A percentile compares a stretch with the other conserved stretches of the same genome.
These are phyloP conservation scores for Solanum hybrid DNA, from an alignment of 305 asterid genomes.

Conservation along the genomic window DNA sequence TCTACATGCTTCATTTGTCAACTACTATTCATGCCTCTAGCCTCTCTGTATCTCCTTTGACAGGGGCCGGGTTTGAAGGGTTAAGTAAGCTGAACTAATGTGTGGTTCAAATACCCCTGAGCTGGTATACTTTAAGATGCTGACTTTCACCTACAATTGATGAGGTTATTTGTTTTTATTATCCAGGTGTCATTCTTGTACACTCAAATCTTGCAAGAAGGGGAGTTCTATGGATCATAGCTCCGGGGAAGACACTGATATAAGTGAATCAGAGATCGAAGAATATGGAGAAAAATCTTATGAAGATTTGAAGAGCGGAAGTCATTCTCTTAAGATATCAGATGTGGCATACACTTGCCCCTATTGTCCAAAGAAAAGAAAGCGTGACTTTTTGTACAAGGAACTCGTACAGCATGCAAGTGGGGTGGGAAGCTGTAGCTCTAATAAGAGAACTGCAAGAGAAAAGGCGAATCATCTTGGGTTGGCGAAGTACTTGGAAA, in stretches of 20 bases:
- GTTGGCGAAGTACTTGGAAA: slow-evolving; percentile 53
- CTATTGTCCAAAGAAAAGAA: slow-evolving; percentile 65
- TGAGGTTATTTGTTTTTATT: background rate
- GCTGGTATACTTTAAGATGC: background rate
- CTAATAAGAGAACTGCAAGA: slow-evolving; percentile 39
- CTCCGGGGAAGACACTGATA: slow-evolving; percentile 25
- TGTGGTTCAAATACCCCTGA: background rate
- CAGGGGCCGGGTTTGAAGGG: background rate
- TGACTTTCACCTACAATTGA: background rate
- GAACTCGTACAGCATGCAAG: slow-evolving; percentile 66
- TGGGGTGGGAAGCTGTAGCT: slow-evolving; percentile 39
- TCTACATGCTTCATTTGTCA: background rate
- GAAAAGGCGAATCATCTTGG: slow-evolving; percentile 67
- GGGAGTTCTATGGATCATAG: slow-evolving; percentile 31
- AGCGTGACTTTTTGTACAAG: slow-evolving; percentile 32
- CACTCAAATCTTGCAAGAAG: background rate
- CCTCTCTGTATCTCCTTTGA: background rate
- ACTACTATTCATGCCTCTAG: background rate
- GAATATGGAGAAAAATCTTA: slow-evolving; percentile 18
- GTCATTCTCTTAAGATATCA: slow-evolving; percentile 26
- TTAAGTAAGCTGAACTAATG: background rate
- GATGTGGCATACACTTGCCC: slow-evolving; percentile 53
- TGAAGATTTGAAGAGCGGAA: slow-evolving; percentile 19
- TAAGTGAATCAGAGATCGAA: slow-evolving; percentile 31
- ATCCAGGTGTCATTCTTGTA: background rate